Evolutionary conservation across 305 asterid genomes (phyloP).

Genomic region (Solanum hybrid): DNA sequence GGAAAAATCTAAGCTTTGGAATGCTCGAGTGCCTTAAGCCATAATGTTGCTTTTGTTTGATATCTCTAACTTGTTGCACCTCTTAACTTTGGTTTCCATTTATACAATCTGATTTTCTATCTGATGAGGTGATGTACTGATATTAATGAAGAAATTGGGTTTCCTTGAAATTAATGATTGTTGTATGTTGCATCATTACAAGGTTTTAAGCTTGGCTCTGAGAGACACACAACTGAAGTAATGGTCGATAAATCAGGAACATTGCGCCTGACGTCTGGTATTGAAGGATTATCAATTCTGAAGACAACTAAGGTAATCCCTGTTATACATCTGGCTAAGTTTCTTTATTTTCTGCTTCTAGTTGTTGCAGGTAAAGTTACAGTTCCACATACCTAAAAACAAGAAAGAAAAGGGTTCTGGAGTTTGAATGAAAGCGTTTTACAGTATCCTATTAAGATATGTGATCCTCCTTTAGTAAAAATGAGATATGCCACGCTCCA

Average conservation of each 20-base stretch:
- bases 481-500: background rate
- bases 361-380: background rate
- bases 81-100: background rate
- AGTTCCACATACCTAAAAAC: background rate
- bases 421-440: background rate
- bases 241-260: constrained; percentile 50
- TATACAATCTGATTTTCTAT: background rate
- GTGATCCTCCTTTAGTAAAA: background rate
- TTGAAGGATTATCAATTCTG: constrained; percentile 69
- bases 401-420: background rate
- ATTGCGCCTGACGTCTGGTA: constrained; percentile 64
- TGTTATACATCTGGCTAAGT: background rate
- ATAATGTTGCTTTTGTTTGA: background rate
- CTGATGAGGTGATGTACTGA: background rate
- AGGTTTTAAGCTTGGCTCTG: constrained; percentile 96
- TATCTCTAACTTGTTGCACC: background rate
- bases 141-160: background rate
- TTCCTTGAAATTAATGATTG: background rate
- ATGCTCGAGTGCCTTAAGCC: background rate
- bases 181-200: constrained; percentile 3
- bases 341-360: background rate
- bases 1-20: background rate
- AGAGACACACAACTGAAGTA: constrained; percentile 84
- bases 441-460: background rate
- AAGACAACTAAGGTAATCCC: constrained; percentile 85